Percentiles rank a stretch among this genome's conserved stretches.
Evolutionary conservation across 2,329 filamentous ascomycete species (phyloP).

Genomic region (Dendrostoma leiphaemia): DNA sequence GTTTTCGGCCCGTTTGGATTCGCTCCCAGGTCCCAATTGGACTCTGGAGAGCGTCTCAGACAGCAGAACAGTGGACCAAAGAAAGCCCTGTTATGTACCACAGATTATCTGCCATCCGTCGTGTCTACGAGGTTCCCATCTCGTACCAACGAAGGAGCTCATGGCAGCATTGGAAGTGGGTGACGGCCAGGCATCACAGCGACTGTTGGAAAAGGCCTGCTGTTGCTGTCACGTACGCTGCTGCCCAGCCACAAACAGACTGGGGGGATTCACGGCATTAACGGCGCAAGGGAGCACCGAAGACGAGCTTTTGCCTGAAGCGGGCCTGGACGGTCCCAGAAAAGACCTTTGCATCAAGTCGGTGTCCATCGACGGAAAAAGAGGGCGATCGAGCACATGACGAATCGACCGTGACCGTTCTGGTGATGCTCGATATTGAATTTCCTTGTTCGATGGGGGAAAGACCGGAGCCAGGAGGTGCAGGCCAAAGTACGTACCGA

Average conservation of each 20-base stretch:
- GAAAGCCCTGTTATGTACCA: neutral
- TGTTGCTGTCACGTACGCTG: too few species aligned
- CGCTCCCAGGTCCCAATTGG: neutral
- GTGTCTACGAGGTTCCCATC: too few species aligned
- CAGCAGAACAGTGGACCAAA: neutral
- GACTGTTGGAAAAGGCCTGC: neutral
- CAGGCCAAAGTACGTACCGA: too few species aligned
- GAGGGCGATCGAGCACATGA: neutral
- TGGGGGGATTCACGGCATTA: too few species aligned
- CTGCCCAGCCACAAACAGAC: neutral
- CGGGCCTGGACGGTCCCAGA: neutral
- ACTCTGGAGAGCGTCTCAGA: conserved; percentile 6
- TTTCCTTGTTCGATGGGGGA: too few species aligned
- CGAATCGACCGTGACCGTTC: neutral
- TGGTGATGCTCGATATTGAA: too few species aligned
- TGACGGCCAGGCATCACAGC: neutral
- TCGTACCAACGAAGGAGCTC: neutral
- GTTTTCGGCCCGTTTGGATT: conserved; percentile 5
- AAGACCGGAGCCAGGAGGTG: too few species aligned
- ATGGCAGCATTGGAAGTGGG: neutral
- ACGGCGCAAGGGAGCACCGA: too few species aligned
- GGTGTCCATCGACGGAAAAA: too few species aligned
- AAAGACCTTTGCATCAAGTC: too few species aligned
- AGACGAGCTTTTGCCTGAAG: neutral
- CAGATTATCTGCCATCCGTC: too few species aligned